These are phyloP conservation scores for Arabidopsis hybrid DNA, from an alignment of 441 rosid species.

Conservation along the genomic window DNA sequence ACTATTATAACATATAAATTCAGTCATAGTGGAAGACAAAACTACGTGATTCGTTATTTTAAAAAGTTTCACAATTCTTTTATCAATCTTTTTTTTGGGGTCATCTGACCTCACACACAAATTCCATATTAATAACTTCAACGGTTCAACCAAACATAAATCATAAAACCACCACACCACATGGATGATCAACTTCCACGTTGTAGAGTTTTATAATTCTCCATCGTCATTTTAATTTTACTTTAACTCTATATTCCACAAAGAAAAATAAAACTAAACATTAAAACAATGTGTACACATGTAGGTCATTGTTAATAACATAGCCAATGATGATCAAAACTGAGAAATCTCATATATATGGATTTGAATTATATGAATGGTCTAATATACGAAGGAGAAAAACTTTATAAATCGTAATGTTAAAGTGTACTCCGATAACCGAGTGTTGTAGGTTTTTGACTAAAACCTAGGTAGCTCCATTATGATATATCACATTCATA, in stretches of 20 bases:
- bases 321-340: slow-evolving; percentile 7
- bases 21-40: slow-evolving; percentile 28
- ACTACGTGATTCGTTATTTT: slow-evolving; percentile 18
- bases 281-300: neutral
- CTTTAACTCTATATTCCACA: neutral
- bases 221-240: neutral
- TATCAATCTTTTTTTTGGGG: neutral
- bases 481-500: slow-evolving; percentile 11
- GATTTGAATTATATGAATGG: neutral
- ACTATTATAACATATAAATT: neutral
- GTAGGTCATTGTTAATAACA: neutral
- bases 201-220: slow-evolving; percentile 5
- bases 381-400: neutral
- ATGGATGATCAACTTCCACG: slow-evolving; percentile 12
- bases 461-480: slow-evolving; percentile 10
- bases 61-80: slow-evolving; percentile 6
- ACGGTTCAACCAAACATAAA: slow-evolving; percentile 22
- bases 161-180: slow-evolving; percentile 24
- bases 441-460: slow-evolving; percentile 21
- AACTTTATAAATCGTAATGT: neutral
- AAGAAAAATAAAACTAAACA: neutral
- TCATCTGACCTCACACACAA: neutral
- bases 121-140: slow-evolving; percentile 5
- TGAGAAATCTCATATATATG: neutral
- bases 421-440: neutral